Evolutionary conservation across 2,329 filamentous ascomycete species (phyloP).

Genomic region (Hymenoscyphus occultus): DNA sequence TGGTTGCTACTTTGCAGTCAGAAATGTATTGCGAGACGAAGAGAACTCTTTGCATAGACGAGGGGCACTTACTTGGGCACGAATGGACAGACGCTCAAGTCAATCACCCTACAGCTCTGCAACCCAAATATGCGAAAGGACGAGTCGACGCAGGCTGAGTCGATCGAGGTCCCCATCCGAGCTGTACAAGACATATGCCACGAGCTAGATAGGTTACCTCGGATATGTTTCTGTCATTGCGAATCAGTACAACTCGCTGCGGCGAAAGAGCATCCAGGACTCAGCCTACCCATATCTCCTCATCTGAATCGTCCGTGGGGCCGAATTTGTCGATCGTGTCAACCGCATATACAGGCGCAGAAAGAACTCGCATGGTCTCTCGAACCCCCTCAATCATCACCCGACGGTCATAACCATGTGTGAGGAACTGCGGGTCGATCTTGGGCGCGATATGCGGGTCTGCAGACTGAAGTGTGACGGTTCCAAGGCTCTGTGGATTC

Average conservation of each 20-base stretch:
- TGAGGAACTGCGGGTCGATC: slow-evolving; percentile 60
- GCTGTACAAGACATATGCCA: slow-evolving; percentile 12
- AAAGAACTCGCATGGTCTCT: slow-evolving; percentile 42
- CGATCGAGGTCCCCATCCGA: slow-evolving; percentile 5
- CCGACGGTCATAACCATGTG: slow-evolving; percentile 52
- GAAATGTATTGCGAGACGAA: slow-evolving; percentile 18
- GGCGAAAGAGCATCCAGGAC: background rate
- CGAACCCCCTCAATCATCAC: slow-evolving; percentile 48
- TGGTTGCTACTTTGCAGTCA: slow-evolving; percentile 42
- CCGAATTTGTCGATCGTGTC: slow-evolving; percentile 43
- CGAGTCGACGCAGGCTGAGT: slow-evolving; percentile 6
- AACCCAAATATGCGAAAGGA: slow-evolving; percentile 7
- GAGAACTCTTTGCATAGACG: slow-evolving; percentile 22
- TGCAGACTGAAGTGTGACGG: slow-evolving; percentile 56
- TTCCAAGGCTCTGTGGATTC: slow-evolving; percentile 57
- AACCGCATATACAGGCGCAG: slow-evolving; percentile 44
- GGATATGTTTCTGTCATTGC: slow-evolving; percentile 14
- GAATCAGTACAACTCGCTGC: background rate
- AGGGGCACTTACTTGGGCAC: slow-evolving; percentile 46
- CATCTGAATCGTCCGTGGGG: slow-evolving; percentile 49
- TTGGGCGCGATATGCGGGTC: slow-evolving; percentile 62
- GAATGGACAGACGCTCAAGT: slow-evolving; percentile 46
- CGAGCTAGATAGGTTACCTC: background rate
- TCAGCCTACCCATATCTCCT: slow-evolving; percentile 43
- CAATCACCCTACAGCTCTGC: slow-evolving; percentile 2